Conservation (phyloP, 371 early-diverging fungal species). For the Zopfochytrium polystomum region DNA sequence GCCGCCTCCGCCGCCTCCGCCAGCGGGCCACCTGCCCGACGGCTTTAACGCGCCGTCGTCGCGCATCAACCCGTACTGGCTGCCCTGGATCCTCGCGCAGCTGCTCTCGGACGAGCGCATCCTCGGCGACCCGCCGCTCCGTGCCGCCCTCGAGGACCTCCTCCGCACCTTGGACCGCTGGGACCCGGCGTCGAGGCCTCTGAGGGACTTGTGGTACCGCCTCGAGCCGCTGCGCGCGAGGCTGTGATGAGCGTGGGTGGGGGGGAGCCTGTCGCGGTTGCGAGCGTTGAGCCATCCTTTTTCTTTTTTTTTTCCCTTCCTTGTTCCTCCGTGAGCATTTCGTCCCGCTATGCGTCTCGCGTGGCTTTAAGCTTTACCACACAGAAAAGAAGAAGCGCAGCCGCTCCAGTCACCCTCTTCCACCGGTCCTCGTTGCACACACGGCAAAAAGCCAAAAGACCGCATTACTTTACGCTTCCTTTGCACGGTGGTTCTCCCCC, state of each 20-base stretch:
- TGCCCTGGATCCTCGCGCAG: constrained; percentile 89
- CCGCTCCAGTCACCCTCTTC: background rate
- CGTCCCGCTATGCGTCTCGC: background rate
- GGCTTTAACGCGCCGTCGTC: constrained; percentile 26
- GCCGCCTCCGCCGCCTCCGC: constrained; percentile 4
- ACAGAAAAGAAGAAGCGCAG: background rate
- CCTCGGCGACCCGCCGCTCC: constrained; percentile 48
- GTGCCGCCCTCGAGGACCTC: constrained; percentile 60
- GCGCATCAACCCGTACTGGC: constrained; percentile 77
- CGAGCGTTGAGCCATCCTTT: too few relatives aligned
- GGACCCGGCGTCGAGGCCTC: constrained; percentile 68
- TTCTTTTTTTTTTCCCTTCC: too few relatives aligned
- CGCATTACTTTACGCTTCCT: too few relatives aligned
- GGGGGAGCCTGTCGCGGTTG: background rate
- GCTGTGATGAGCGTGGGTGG: constrained; percentile 21
- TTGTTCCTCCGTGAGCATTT: background rate
- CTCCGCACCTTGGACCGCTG: constrained; percentile 67
- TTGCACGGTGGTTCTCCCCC: too few relatives aligned
- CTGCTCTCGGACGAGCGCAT: constrained; percentile 68
- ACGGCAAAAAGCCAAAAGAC: too few relatives aligned
- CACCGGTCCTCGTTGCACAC: too few relatives aligned
- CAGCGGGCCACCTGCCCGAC: too few relatives aligned
- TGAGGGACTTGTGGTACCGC: constrained; percentile 79
- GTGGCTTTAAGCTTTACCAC: background rate
- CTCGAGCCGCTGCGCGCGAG: constrained; percentile 67